These are phyloP conservation scores for Udeniomyces megalosporus DNA, from an alignment of 768 basidiomycete genomes.

Conservation along the genomic window DNA sequence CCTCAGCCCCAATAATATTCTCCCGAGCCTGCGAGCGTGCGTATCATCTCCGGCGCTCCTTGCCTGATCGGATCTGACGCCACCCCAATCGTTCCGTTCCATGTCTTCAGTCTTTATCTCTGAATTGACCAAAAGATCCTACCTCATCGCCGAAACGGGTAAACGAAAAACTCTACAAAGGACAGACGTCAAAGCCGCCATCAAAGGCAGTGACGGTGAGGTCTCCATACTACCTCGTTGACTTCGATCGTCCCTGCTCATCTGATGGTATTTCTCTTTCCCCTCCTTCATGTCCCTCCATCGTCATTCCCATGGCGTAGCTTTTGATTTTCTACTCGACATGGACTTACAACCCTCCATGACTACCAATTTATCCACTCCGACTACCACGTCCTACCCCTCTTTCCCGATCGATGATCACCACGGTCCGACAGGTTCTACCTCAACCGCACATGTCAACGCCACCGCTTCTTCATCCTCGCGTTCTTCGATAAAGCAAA, in stretches of 20 bases:
- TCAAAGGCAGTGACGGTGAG: slow-evolving; percentile 63
- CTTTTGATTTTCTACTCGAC: slow-evolving; percentile 95
- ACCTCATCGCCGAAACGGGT: slow-evolving; percentile 85
- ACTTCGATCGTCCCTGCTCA: too few relatives aligned
- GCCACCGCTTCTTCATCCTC: too few relatives aligned
- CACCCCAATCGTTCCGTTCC: slow-evolving; percentile 9
- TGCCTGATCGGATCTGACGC: neutral
- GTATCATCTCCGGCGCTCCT: neutral
- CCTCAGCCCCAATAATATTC: slow-evolving; percentile 73
- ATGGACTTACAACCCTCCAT: slow-evolving; percentile 32
- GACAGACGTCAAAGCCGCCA: slow-evolving; percentile 81
- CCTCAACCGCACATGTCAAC: too few relatives aligned
- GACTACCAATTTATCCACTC: too few relatives aligned
- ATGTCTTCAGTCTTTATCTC: slow-evolving; percentile 61
- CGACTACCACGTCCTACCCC: too few relatives aligned
- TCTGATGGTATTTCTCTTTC: neutral
- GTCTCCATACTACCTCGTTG: neutral
- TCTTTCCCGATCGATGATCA: too few relatives aligned
- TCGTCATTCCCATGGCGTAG: neutral
- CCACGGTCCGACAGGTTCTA: too few relatives aligned
- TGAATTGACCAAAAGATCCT: slow-evolving; percentile 89
- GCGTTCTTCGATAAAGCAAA: too few relatives aligned
- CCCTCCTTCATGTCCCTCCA: neutral
- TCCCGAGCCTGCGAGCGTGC: slow-evolving; percentile 30
- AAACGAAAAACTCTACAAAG: slow-evolving; percentile 90